Percentiles rank a stretch among this genome's conserved stretches.
These are phyloP conservation scores for Aspergillus aculeatus DNA, from an alignment of 2,329 filamentous ascomycete species.

Conservation along the genomic window DNA sequence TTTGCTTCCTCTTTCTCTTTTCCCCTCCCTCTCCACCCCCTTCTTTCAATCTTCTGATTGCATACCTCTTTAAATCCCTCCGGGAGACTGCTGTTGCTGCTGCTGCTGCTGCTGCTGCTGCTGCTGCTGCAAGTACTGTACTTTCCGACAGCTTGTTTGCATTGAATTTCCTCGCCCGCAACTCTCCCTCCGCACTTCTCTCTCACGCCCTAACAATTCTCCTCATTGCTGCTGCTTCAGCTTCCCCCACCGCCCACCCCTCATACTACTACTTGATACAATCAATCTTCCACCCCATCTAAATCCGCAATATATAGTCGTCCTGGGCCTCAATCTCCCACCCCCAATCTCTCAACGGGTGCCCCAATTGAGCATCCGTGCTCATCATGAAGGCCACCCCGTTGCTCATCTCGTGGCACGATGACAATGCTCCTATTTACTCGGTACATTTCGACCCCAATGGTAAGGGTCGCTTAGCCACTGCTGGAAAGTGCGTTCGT, in stretches of 20 bases:
- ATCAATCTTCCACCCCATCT: not conserved
- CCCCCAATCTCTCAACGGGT: not conserved
- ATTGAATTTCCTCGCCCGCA: not conserved
- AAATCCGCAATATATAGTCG: not conserved
- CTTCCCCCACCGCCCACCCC: not conserved
- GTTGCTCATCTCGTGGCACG: conserved; percentile 97
- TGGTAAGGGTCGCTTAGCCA: conserved; percentile 87
- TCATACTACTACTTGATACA: not conserved
- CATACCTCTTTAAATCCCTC: not conserved
- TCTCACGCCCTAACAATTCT: not conserved
- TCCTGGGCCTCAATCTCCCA: not conserved
- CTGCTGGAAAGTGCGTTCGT: conserved; percentile 68
- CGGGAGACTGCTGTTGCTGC: not conserved
- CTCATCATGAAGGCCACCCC: conserved; percentile 87
- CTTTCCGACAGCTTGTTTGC: not conserved
- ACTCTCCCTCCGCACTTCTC: not conserved
- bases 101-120: too few relatives aligned
- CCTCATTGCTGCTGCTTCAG: not conserved
- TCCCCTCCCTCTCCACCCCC: not conserved
- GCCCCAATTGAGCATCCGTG: conserved; percentile 22
- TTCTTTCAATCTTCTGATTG: not conserved
- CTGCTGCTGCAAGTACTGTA: not conserved
- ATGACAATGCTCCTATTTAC: conserved; percentile 95
- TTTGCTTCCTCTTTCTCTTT: not conserved
- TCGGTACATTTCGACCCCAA: conserved; percentile 94